A percentile compares a stretch with the other conserved stretches of the same genome.
Conservation (phyloP, 108 stramenopile genomes). For the Schizochytrium sp. region DNA sequence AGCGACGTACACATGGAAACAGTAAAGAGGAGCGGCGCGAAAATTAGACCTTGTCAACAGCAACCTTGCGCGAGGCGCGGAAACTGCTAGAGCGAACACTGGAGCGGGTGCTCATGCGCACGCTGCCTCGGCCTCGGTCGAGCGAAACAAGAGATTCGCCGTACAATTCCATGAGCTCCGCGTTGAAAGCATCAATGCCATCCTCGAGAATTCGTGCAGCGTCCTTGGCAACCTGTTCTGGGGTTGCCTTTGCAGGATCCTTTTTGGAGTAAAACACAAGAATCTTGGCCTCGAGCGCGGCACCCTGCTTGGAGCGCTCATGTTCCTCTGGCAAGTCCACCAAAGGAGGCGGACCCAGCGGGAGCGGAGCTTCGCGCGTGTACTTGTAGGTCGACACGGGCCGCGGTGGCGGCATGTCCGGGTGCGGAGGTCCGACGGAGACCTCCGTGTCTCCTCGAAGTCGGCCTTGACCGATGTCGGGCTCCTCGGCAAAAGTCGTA, state of each 20-base stretch:
- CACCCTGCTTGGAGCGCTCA: not conserved
- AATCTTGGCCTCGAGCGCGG: not conserved
- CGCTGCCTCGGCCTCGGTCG: not conserved
- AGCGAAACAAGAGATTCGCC: not conserved
- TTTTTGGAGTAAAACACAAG: not conserved
- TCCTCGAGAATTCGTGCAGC: not conserved
- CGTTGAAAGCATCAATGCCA: not conserved
- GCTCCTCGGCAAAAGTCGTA: constrained; percentile 3
- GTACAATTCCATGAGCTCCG: not conserved
- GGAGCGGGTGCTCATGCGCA: not conserved
- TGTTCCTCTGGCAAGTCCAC: not conserved
- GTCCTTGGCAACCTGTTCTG: not conserved
- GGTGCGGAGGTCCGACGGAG: not conserved
- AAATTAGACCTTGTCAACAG: not conserved
- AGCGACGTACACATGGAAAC: no score
- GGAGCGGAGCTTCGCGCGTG: not conserved
- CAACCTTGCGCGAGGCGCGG: not conserved
- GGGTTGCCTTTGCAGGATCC: not conserved
- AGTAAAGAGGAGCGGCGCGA: no score
- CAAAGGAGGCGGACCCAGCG: not conserved
- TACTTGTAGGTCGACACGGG: not conserved
- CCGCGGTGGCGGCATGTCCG: not conserved
- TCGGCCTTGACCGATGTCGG: not conserved
- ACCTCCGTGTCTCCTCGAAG: not conserved
- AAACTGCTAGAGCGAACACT: not conserved